Conservation (phyloP, 768 basidiomycete species). For the Pleurotus cornucopiae region DNA sequence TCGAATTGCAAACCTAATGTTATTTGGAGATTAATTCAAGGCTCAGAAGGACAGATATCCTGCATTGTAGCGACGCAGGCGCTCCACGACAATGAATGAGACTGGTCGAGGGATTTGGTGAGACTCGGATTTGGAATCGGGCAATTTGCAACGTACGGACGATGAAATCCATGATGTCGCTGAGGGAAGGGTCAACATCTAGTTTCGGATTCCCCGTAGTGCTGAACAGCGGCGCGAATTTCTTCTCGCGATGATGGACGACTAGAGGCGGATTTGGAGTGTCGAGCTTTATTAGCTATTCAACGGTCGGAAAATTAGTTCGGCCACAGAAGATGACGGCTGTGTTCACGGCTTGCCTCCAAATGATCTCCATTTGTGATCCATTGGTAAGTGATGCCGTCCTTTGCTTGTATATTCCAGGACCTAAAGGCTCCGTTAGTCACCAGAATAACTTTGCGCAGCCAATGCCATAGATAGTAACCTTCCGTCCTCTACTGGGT, state of each 20-base stretch:
- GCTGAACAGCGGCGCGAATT: neutral
- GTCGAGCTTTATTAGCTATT: neutral
- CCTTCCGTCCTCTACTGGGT: neutral
- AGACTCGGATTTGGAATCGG: too few relatives aligned
- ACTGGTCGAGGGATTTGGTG: neutral
- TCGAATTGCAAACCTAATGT: too few relatives aligned
- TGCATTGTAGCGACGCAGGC: slow-evolving; percentile 4
- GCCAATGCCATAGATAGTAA: too few relatives aligned
- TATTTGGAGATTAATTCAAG: too few relatives aligned
- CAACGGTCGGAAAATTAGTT: neutral
- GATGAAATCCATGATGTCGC: neutral
- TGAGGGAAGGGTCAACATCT: neutral
- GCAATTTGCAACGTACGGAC: neutral
- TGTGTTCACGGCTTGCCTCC: neutral
- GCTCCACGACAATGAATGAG: slow-evolving; percentile 4
- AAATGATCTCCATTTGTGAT: neutral
- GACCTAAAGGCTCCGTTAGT: neutral
- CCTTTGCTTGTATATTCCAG: neutral
- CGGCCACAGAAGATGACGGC: neutral
- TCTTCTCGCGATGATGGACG: slow-evolving; percentile 2
- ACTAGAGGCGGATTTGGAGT: neutral
- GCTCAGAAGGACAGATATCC: neutral
- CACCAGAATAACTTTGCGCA: neutral
- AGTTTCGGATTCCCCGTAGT: neutral
- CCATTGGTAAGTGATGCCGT: neutral